Conservation (phyloP, 83 land plant species). For the Picea abies region DNA sequence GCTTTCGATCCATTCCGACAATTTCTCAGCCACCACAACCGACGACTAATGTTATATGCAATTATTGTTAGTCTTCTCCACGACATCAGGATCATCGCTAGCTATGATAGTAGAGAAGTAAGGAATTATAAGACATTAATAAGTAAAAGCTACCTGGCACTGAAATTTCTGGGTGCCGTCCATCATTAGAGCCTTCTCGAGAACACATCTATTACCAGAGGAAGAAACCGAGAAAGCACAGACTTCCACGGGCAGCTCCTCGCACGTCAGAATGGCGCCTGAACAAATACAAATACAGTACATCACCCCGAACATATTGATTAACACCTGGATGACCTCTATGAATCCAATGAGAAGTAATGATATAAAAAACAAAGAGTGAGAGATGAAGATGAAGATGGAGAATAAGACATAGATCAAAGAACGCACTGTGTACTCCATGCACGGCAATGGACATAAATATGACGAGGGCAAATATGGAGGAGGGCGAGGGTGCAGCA, state of each 20-base stretch:
- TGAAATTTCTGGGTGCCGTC: neutral
- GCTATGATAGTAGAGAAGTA: neutral
- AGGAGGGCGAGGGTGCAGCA: too few species aligned
- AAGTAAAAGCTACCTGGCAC: too few species aligned
- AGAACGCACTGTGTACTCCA: too few species aligned
- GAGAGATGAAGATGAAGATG: too few species aligned
- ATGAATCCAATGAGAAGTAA: too few species aligned
- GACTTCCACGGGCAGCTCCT: slow-evolving; percentile 8
- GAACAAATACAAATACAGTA: too few species aligned
- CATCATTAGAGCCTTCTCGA: slow-evolving; percentile 3
- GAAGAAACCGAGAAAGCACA: slow-evolving; percentile 22
- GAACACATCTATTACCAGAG: slow-evolving; percentile 4
- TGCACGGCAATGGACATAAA: too few species aligned
- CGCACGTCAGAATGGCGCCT: neutral
- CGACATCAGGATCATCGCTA: neutral
- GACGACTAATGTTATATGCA: slow-evolving; percentile 28
- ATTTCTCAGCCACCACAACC: slow-evolving; percentile 36
- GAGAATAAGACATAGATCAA: too few species aligned
- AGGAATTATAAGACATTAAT: neutral
- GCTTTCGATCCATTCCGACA: slow-evolving; percentile 53
- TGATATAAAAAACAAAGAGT: too few species aligned
- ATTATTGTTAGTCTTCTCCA: neutral
- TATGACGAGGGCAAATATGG: too few species aligned
- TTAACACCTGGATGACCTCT: too few species aligned
- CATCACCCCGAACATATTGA: too few species aligned